phyloP scores from a whole-genome alignment of 2,329 filamentous ascomycete genomes.

The Hymenoscyphus salicellus region DNA sequence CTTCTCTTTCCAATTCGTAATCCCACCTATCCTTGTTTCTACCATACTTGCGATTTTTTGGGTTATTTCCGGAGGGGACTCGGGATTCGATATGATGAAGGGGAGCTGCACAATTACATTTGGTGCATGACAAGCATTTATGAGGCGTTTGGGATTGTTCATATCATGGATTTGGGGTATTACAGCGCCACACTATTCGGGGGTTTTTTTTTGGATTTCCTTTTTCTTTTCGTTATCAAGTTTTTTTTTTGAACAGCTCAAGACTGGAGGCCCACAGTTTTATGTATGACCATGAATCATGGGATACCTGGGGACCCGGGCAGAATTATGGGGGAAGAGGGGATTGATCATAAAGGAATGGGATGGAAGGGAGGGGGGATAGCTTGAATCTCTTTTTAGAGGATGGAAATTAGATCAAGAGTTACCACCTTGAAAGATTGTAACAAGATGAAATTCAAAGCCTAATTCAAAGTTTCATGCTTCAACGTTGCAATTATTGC shows the following conservation, averaged over 20 bases:
- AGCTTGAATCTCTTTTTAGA: background rate
- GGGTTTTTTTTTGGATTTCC: background rate
- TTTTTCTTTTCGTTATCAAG: background rate
- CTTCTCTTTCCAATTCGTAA: background rate
- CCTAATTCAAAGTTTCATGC: too few relatives aligned
- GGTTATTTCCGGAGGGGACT: background rate
- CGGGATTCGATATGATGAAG: background rate
- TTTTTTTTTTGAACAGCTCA: background rate
- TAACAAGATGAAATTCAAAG: too few relatives aligned
- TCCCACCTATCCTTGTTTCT: background rate
- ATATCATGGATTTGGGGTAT: background rate
- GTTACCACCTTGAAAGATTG: too few relatives aligned
- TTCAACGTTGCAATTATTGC: too few relatives aligned
- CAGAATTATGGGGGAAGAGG: background rate
- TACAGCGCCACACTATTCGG: background rate
- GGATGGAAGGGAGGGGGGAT: background rate
- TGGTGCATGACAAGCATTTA: background rate
- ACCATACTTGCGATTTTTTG: background rate
- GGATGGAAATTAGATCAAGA: too few relatives aligned
- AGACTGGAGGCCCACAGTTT: background rate
- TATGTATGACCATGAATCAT: constrained; percentile 2
- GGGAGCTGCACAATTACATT: background rate
- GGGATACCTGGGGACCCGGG: background rate
- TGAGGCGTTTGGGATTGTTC: background rate
- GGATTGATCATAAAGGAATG: background rate